phyloP scores from a whole-genome alignment of 345 rosid genomes.

The Brassica nigra region DNA sequence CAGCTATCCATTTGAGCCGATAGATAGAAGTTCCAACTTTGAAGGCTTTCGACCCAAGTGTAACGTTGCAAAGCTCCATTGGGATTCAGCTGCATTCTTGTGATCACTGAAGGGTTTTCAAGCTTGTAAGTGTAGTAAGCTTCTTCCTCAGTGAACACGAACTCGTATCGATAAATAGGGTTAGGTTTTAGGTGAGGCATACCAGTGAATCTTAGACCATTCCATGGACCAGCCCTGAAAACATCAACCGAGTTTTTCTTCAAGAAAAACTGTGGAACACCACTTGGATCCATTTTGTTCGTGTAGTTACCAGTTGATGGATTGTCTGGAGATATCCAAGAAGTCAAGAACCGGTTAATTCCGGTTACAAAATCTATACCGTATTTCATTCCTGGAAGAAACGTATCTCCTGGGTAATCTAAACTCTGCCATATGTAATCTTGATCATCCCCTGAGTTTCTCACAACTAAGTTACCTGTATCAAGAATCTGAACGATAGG shows the following conservation, averaged over 20 bases:
- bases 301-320: slow-evolving; percentile 68
- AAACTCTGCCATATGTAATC: slow-evolving; percentile 79
- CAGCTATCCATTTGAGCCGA: slow-evolving; percentile 87
- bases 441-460: slow-evolving; percentile 42
- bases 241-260: slow-evolving; percentile 31
- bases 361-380: slow-evolving; percentile 65
- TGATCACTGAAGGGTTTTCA: slow-evolving; percentile 38
- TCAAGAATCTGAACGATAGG: slow-evolving; percentile 62
- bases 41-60: slow-evolving; percentile 58
- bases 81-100: slow-evolving; percentile 58
- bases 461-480: slow-evolving; percentile 72
- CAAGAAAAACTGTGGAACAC: slow-evolving; percentile 74
- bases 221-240: slow-evolving; percentile 77
- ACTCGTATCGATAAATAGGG: slow-evolving; percentile 57
- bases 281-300: slow-evolving; percentile 58
- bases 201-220: slow-evolving; percentile 54
- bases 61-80: slow-evolving; percentile 54
- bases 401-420: slow-evolving; percentile 75
- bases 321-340: slow-evolving; percentile 66
- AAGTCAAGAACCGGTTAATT: slow-evolving; percentile 52
- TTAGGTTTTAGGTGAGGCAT: slow-evolving; percentile 37
- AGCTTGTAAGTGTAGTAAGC: slow-evolving; percentile 44
- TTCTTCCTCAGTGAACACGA: slow-evolving; percentile 33
- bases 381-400: slow-evolving; percentile 75
- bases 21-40: slow-evolving; percentile 70